Evolutionary conservation across 345 rosid species (phyloP).

Genomic region (Rhodamnia argentea): DNA sequence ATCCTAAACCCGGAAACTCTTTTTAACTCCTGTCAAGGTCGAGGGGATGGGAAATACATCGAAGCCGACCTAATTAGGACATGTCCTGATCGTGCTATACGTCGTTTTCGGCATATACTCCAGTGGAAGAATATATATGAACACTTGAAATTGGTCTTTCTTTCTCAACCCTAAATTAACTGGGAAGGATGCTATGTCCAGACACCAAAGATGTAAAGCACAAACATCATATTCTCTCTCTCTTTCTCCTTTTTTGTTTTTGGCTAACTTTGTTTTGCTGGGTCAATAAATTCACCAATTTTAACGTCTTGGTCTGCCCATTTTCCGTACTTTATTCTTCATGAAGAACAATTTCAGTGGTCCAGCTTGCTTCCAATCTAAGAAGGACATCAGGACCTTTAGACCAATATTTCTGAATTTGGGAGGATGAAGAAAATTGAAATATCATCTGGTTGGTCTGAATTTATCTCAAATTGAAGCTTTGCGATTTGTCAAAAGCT

Average conservation of each 20-base stretch:
- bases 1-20: neutral
- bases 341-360: neutral
- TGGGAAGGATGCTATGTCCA: neutral
- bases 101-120: neutral
- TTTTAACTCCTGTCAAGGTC: neutral
- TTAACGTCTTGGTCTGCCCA: neutral
- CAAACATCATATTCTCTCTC: neutral
- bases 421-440: neutral
- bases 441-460: neutral
- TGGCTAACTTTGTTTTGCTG: neutral
- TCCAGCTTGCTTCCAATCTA: neutral
- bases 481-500: neutral
- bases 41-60: neutral
- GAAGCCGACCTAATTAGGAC: neutral
- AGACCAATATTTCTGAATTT: neutral
- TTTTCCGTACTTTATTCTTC: neutral
- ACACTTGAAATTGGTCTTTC: neutral
- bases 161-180: neutral
- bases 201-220: neutral
- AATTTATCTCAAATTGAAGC: neutral
- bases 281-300: neutral
- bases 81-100: neutral
- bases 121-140: neutral
- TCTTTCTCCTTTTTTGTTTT: accelerated
- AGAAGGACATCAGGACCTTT: neutral